Percentiles rank a stretch among this genome's conserved stretches.
Evolutionary conservation across 345 rosid genomes (phyloP).

Genomic region (Salix suchowensis): DNA sequence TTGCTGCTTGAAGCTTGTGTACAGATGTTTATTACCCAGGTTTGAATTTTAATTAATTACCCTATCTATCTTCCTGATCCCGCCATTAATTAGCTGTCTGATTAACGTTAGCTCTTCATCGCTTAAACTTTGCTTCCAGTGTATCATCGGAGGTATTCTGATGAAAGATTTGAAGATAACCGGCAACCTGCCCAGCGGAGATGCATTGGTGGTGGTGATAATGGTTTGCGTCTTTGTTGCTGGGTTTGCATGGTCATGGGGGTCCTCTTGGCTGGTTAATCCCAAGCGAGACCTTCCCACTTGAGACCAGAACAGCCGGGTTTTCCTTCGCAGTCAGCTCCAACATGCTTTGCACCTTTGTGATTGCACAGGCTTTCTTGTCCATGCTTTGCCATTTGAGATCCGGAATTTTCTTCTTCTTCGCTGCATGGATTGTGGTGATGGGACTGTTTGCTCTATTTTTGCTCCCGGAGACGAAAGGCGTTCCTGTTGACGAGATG

Average conservation of each 20-base stretch:
- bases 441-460: constrained; percentile 27
- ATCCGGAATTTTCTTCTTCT: constrained; percentile 52
- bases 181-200: constrained; percentile 12
- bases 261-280: constrained; percentile 70
- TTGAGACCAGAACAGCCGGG: constrained; percentile 53
- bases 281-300: constrained; percentile 55
- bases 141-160: constrained; percentile 33
- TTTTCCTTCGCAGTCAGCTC: constrained; percentile 48
- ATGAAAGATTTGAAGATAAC: constrained; percentile 14
- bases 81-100: not conserved
- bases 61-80: not conserved
- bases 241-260: constrained; percentile 79
- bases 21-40: constrained; percentile 32
- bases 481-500: constrained; percentile 58
- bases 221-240: constrained; percentile 42
- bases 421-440: constrained; percentile 35
- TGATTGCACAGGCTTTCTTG: constrained; percentile 57
- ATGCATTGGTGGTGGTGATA: constrained; percentile 29
- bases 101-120: not conserved
- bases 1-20: constrained; percentile 29
- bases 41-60: not conserved
- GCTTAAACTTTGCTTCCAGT: constrained; percentile 1
- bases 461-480: constrained; percentile 63
- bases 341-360: constrained; percentile 55
- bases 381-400: constrained; percentile 48